phyloP scores from a whole-genome alignment of 2,329 filamentous ascomycete genomes.

The Diaporthe caulivora region DNA sequence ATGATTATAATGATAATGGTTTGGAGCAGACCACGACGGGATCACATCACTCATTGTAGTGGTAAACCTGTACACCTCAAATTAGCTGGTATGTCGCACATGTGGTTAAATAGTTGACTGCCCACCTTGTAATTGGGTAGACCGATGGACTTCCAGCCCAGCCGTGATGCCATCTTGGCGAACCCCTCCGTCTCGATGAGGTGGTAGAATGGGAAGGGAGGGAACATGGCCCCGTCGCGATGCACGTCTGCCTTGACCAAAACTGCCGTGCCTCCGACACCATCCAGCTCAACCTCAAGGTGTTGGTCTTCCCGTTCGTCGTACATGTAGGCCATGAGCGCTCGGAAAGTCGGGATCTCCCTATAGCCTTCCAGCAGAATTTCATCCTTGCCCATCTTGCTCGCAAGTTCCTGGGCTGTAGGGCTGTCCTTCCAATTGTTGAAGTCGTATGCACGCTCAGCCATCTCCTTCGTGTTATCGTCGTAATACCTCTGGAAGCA shows the following conservation, averaged over 20 bases:
- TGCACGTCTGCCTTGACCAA: slow-evolving; percentile 98
- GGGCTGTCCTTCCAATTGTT: slow-evolving; percentile 97
- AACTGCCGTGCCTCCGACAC: slow-evolving; percentile 92
- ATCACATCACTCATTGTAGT: slow-evolving; percentile 80
- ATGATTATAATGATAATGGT: slow-evolving; percentile 20
- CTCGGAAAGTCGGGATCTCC: slow-evolving; percentile 92
- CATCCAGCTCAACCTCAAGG: slow-evolving; percentile 82
- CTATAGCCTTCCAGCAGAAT: slow-evolving; percentile 93
- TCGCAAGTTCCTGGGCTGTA: slow-evolving; percentile 79
- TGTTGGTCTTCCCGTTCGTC: slow-evolving; percentile 68
- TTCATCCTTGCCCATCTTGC: slow-evolving; percentile 89
- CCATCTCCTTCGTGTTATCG: slow-evolving; percentile 73
- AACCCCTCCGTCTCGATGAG: slow-evolving; percentile 98
- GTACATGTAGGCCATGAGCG: slow-evolving; percentile 88
- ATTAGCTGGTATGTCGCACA: slow-evolving; percentile 11
- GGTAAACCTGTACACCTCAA: slow-evolving; percentile 74
- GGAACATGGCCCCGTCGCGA: slow-evolving; percentile 98
- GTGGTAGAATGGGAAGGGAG: slow-evolving; percentile 95
- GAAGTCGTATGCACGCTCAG: slow-evolving; percentile 91
- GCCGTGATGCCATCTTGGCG: slow-evolving; percentile 91
- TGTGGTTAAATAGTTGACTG: slow-evolving; percentile 33
- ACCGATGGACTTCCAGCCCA: slow-evolving; percentile 89
- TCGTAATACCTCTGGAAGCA: slow-evolving; percentile 92
- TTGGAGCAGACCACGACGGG: neutral
- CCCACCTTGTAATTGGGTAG: slow-evolving; percentile 96